phyloP scores from a whole-genome alignment of 805 yeast genomes.

The Saccharomycopsis fibuligera region DNA sequence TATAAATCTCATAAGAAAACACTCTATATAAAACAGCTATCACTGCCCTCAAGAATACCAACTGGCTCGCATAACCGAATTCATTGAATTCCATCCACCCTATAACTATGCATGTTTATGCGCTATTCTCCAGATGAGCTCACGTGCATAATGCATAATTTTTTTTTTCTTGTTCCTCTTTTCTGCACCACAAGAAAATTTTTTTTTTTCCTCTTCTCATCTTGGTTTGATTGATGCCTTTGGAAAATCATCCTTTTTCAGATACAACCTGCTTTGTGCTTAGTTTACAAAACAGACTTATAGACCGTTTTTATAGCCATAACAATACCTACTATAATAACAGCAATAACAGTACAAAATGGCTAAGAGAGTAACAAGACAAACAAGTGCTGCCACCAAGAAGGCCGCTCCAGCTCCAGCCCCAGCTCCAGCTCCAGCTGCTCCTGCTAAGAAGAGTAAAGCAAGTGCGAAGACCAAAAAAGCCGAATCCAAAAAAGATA shows the following conservation, averaged over 20 bases:
- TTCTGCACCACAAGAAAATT: too few relatives aligned
- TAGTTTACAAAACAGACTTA: background rate
- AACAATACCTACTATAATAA: background rate
- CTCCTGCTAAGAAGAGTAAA: too few relatives aligned
- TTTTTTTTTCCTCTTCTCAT: background rate
- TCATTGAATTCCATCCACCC: too few relatives aligned
- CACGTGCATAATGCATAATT: too few relatives aligned
- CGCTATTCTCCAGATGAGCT: too few relatives aligned
- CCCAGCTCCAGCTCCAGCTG: constrained; percentile 19
- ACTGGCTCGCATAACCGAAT: too few relatives aligned
- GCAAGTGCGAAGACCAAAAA: too few relatives aligned
- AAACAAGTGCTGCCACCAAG: constrained; percentile 18
- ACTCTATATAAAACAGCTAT: too few relatives aligned
- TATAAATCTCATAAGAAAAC: too few relatives aligned
- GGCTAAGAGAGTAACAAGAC: constrained; percentile 16
- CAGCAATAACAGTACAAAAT: constrained; percentile 10
- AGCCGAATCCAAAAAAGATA: constrained; percentile 7
- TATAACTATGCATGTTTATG: too few relatives aligned
- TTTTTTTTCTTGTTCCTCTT: too few relatives aligned
- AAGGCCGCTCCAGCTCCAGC: constrained; percentile 23
- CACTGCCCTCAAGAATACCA: too few relatives aligned
- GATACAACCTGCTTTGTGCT: background rate
- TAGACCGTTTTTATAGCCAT: background rate
- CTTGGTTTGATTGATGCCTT: background rate
- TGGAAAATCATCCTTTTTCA: background rate